Evolutionary conservation across 257 asterid species (phyloP).

Genomic region (Penstemon davidsonii): DNA sequence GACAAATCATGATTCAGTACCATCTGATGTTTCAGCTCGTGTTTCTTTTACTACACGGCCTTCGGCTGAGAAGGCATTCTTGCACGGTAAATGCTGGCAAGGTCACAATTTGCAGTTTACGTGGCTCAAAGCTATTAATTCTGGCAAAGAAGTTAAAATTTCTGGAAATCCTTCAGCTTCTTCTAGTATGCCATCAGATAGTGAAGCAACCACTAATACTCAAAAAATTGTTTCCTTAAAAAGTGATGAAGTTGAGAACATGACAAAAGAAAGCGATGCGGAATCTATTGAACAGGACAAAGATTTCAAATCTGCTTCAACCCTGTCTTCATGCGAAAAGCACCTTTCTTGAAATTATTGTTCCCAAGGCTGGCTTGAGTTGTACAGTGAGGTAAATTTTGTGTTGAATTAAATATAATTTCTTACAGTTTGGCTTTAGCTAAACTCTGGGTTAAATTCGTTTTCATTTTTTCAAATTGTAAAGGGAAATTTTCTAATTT

Average conservation of each 20-base stretch:
- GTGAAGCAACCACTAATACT: constrained; percentile 27
- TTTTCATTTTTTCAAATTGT: constrained; percentile 44
- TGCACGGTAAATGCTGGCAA: constrained; percentile 80
- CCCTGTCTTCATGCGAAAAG: constrained; percentile 30
- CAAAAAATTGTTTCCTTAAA: constrained; percentile 29
- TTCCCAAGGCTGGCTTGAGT: constrained; percentile 43
- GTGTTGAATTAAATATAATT: constrained; percentile 34
- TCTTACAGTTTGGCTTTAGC: constrained; percentile 46
- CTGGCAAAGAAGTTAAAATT: constrained; percentile 38
- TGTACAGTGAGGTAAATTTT: constrained; percentile 69
- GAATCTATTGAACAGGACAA: constrained; percentile 37
- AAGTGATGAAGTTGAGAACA: constrained; percentile 29
- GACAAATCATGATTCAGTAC: constrained; percentile 37
- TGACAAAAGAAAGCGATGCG: constrained; percentile 28
- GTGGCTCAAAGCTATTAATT: constrained; percentile 50
- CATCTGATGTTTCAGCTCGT: constrained; percentile 54
- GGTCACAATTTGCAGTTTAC: constrained; percentile 67
- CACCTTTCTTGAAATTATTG: constrained; percentile 36
- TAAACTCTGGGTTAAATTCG: constrained; percentile 41
- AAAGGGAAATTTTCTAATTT: constrained; percentile 35
- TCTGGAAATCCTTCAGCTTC: constrained; percentile 41
- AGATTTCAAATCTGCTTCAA: constrained; percentile 35
- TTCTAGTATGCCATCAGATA: constrained; percentile 28
- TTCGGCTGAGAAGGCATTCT: constrained; percentile 86
- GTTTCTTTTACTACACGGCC: constrained; percentile 68